These are phyloP conservation scores for Jimgerdemannia flammicorona DNA, from an alignment of 192 early-diverging fungal genomes.

Conservation along the genomic window DNA sequence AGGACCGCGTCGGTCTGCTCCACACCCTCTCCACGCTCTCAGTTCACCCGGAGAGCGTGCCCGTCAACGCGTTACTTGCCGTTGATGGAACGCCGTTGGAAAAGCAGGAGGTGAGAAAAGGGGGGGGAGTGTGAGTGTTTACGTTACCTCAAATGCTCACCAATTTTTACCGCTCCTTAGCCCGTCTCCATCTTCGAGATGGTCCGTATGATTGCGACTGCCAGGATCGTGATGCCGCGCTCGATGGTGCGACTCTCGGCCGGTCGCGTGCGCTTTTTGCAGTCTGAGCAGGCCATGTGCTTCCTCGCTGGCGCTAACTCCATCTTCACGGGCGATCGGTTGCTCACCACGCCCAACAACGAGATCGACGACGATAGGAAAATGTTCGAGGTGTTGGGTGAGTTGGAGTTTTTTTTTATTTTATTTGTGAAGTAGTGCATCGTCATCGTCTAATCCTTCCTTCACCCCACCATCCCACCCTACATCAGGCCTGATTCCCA, in stretches of 20 bases:
- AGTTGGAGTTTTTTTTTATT: too few species aligned
- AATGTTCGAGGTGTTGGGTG: constrained; percentile 69
- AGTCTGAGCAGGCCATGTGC: constrained; percentile 68
- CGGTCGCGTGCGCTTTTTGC: constrained; percentile 67
- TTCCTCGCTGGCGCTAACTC: constrained; percentile 85
- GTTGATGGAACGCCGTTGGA: constrained; percentile 78
- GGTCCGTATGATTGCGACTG: constrained; percentile 82
- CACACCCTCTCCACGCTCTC: constrained; percentile 68
- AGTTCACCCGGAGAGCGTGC: constrained; percentile 74
- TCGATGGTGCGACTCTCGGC: constrained; percentile 77
- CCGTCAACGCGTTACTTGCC: constrained; percentile 77
- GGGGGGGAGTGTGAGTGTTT: too few species aligned
- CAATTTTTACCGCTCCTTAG: too few species aligned
- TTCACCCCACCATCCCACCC: neutral
- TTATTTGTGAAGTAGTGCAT: too few species aligned
- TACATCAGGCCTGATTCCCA: constrained; percentile 34
- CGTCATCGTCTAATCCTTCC: neutral
- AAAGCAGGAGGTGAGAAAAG: constrained; percentile 67
- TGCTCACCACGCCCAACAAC: constrained; percentile 81
- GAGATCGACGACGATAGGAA: constrained; percentile 60
- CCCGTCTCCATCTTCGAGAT: constrained; percentile 82
- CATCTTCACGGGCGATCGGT: constrained; percentile 81
- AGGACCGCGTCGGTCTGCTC: constrained; percentile 73
- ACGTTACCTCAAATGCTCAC: too few species aligned
- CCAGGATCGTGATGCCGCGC: constrained; percentile 76